A percentile compares a stretch with the other conserved stretches of the same genome.
phyloP scores from a whole-genome alignment of 331 rosid species.

The Spiraea crenata region DNA sequence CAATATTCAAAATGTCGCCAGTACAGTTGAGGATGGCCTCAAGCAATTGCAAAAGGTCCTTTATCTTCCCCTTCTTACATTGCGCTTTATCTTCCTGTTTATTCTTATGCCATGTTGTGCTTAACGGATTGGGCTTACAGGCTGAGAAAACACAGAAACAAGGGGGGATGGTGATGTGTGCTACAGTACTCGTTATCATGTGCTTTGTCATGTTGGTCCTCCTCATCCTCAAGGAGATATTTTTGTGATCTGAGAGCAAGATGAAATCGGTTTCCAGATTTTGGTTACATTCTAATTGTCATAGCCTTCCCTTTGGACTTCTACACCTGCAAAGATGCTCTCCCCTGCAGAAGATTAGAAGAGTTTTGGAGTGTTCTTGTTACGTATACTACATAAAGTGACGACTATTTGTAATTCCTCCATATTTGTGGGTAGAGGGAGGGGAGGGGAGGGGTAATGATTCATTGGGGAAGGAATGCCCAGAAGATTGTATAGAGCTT shows the following conservation, averaged over 20 bases:
- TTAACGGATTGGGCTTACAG: slow-evolving; percentile 50
- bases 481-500: slow-evolving; percentile 48
- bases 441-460: slow-evolving; percentile 28
- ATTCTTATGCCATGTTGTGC: background rate
- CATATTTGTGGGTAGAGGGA: slow-evolving; percentile 21
- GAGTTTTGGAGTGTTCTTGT: slow-evolving; percentile 35
- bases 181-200: slow-evolving; percentile 87
- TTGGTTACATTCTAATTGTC: slow-evolving; percentile 31
- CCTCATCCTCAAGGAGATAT: slow-evolving; percentile 75
- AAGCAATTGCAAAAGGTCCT: slow-evolving; percentile 88
- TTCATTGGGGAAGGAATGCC: slow-evolving; percentile 24
- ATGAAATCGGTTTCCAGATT: slow-evolving; percentile 24
- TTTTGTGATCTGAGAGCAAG: slow-evolving; percentile 48
- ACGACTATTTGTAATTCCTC: slow-evolving; percentile 19
- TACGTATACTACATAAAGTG: slow-evolving; percentile 22
- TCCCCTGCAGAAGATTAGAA: slow-evolving; percentile 28
- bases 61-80: slow-evolving; percentile 6
- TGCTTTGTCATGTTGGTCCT: slow-evolving; percentile 88
- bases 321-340: slow-evolving; percentile 25
- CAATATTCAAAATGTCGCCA: slow-evolving; percentile 92
- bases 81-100: slow-evolving; percentile 4
- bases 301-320: slow-evolving; percentile 31
- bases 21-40: slow-evolving; percentile 94
- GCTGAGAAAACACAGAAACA: slow-evolving; percentile 94
- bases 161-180: slow-evolving; percentile 97